Base-by-base conservation (phyloP, 345 rosid genomes). In the Hibiscus mutabilis region DNA sequence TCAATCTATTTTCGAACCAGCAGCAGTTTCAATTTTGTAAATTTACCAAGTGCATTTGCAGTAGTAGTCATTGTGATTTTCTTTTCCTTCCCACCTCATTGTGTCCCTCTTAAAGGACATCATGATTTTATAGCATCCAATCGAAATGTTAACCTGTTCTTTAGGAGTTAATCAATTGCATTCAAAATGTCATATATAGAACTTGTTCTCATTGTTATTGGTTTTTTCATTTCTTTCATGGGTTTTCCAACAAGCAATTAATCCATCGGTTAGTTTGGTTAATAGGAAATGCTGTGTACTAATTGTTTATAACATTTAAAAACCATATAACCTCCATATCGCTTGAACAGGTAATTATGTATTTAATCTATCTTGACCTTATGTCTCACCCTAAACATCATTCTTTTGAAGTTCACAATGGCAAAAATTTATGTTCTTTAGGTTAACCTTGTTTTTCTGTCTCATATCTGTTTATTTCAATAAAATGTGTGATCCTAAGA, bases 141-240 rank as follows among this genome's bases (percentile, higher is more conserved):
- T 61, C 66, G n/a, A 61, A 61, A 61, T 33, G 46, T 33, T 61
- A 33, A 61, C 66, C 18, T 60, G 44, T 60, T 18, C 44, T 29
- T 31, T 10, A 16, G 1, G 44, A 31, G 66, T 33, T 10, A n/a
- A 16, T n/a, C 66, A 61, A 16, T 61, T 31, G 22, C 24, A 7
- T 16, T n/a, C 15, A 31, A 61, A 59, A 31, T 61, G 10, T 1
- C 11, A 61, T 33, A 61, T 33, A n/a, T 61, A n/a, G 46, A 33
- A 60, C 40, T 60, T 37, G 21, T 60, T 29, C 7, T 29, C 21
- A 6, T 60, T 60, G 8, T 60, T 42, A 42, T 60, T 10, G 9
- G 0, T 29, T 60, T 60, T 60, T 27, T 15, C 64, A 29, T 3
- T 27, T 59, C 19, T 25, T 57, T 59, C 16, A 24, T 57, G 33